These are phyloP conservation scores for Moricandia moricandioides DNA, from an alignment of 345 rosid genomes.

Conservation along the genomic window DNA sequence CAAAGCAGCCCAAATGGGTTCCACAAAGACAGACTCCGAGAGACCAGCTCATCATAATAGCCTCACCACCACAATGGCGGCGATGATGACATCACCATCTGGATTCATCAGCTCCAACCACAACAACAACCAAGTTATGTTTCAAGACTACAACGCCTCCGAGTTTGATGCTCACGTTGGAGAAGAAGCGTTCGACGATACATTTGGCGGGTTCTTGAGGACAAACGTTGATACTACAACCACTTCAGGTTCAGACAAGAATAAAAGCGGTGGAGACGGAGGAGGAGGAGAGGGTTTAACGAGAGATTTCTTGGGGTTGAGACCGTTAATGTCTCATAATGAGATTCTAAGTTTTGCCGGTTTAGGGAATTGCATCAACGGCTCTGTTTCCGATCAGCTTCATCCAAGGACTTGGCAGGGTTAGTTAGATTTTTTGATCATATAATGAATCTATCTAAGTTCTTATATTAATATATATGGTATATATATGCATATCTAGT, in stretches of 20 bases:
- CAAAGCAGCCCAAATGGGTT: constrained; percentile 88
- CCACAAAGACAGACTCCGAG: constrained; percentile 43
- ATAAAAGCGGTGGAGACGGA: constrained; percentile 29
- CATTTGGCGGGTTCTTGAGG: constrained; percentile 48
- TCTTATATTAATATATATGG: background rate
- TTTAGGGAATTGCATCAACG: constrained; percentile 53
- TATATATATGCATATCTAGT: background rate
- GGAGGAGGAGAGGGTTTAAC: constrained; percentile 58
- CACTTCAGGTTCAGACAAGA: constrained; percentile 19
- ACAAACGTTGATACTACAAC: constrained; percentile 25
- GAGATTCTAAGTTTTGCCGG: constrained; percentile 71
- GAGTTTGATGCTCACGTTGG: constrained; percentile 38
- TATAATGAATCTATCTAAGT: constrained; percentile 3
- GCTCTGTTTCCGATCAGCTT: constrained; percentile 46
- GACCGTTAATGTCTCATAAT: constrained; percentile 59
- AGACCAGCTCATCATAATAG: constrained; percentile 29
- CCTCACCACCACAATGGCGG: constrained; percentile 37
- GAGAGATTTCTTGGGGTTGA: constrained; percentile 82
- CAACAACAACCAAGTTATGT: constrained; percentile 34
- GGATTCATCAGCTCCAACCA: constrained; percentile 17
- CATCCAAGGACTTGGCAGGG: constrained; percentile 67
- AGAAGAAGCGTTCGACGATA: constrained; percentile 42
- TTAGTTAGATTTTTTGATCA: constrained; percentile 34
- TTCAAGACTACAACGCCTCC: constrained; percentile 47
- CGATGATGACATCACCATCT: constrained; percentile 34